A percentile compares a stretch with the other conserved stretches of the same genome.
phyloP scores from a whole-genome alignment of 108 stramenopile genomes.

The Aurantiochytrium sp. region DNA sequence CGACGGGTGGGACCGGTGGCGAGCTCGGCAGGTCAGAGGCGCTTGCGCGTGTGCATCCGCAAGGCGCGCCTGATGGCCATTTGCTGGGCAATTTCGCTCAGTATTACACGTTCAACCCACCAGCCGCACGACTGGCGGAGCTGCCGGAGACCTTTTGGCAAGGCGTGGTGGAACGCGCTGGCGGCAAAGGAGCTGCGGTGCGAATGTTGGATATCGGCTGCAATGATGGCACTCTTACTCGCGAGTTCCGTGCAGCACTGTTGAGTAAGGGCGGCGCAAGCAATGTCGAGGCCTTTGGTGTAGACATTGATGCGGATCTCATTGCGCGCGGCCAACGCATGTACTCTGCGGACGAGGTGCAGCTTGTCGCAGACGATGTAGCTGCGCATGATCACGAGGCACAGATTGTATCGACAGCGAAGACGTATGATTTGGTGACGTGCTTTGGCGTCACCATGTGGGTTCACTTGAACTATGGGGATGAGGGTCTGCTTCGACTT shows the following conservation, averaged over 20 bases:
- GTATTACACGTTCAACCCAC: neutral
- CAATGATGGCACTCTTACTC: neutral
- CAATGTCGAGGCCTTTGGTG: neutral
- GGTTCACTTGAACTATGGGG: neutral
- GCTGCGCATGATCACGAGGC: neutral
- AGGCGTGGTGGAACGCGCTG: neutral
- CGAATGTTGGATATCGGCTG: neutral
- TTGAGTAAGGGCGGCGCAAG: neutral
- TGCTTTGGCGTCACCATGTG: constrained; percentile 11
- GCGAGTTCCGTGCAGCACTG: neutral
- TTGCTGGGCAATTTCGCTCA: neutral
- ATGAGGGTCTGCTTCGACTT: neutral
- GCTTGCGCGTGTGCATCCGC: neutral
- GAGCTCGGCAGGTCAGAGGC: neutral
- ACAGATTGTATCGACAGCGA: neutral
- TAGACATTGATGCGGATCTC: neutral
- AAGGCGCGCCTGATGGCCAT: neutral
- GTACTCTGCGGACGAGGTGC: neutral
- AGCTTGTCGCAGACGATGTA: neutral
- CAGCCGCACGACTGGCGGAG: neutral
- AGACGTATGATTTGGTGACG: neutral
- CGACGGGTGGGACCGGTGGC: too few species aligned
- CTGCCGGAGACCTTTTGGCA: neutral
- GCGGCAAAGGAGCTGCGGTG: neutral
- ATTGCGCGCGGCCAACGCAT: neutral